These are phyloP conservation scores for Euclidium syriacum DNA, from an alignment of 345 rosid species.

Conservation along the genomic window DNA sequence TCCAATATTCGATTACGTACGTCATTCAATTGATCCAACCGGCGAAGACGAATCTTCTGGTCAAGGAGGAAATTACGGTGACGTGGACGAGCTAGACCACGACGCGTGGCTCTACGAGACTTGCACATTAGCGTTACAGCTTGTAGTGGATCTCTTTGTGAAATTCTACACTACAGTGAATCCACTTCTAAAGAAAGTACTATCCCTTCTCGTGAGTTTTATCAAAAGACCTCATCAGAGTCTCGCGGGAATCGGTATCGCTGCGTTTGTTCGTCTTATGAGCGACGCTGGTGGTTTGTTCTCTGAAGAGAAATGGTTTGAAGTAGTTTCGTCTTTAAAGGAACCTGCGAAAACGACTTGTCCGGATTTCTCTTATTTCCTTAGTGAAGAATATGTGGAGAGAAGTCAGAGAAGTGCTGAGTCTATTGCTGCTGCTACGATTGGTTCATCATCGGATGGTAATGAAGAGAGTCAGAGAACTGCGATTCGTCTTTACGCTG, in stretches of 20 bases:
- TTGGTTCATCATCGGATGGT: constrained; percentile 32
- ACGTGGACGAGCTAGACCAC: constrained; percentile 72
- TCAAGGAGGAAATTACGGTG: constrained; percentile 56
- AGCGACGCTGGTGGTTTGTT: constrained; percentile 86
- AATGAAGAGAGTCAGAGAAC: constrained; percentile 45
- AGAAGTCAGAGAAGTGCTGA: constrained; percentile 39
- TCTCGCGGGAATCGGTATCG: constrained; percentile 97
- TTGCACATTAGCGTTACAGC: constrained; percentile 97
- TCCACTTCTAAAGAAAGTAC: constrained; percentile 83
- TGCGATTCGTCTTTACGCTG: constrained; percentile 40
- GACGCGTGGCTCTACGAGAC: constrained; percentile 99
- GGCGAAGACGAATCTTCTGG: constrained; percentile 57
- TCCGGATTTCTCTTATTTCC: constrained; percentile 72
- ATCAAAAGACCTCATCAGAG: constrained; percentile 98
- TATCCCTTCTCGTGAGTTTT: constrained; percentile 81
- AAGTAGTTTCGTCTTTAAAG: constrained; percentile 80
- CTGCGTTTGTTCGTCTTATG: constrained; percentile 97
- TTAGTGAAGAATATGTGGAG: constrained; percentile 40
- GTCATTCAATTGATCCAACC: constrained; percentile 97
- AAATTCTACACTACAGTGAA: constrained; percentile 85
- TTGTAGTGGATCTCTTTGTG: constrained; percentile 98
- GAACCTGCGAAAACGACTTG: constrained; percentile 83
- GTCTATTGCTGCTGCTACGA: constrained; percentile 38
- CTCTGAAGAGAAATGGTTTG: constrained; percentile 90
- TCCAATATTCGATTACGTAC: constrained; percentile 95